Evolutionary conservation across 371 early-diverging fungal species (phyloP).

Genomic region (Batkoa obscura): DNA sequence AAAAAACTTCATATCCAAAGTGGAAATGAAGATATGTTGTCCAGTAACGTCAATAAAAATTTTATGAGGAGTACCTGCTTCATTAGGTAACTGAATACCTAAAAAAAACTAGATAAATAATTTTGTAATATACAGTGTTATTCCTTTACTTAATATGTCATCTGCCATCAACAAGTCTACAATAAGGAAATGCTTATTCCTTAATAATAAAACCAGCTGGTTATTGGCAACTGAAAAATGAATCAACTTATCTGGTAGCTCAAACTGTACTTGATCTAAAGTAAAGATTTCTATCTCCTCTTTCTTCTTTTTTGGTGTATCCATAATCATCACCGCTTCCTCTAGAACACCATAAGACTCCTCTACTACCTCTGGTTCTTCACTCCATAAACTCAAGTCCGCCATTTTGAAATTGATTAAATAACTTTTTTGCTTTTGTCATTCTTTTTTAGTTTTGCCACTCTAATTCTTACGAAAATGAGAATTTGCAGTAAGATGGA

Average conservation of each 20-base stretch:
- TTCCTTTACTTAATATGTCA: conserved; percentile 32
- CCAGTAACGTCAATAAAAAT: conserved; percentile 75
- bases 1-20: conserved; percentile 69
- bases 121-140: not conserved
- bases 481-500: too few relatives aligned
- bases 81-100: not conserved
- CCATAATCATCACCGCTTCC: too few relatives aligned
- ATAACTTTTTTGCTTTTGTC: too few relatives aligned
- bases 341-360: too few relatives aligned
- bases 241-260: conserved; percentile 41
- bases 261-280: conserved; percentile 63
- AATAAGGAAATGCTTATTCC: conserved; percentile 36
- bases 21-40: conserved; percentile 64
- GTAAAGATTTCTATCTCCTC: conserved; percentile 28
- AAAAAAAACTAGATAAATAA: not conserved
- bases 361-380: too few relatives aligned
- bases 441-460: too few relatives aligned
- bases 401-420: too few relatives aligned
- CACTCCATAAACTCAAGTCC: too few relatives aligned
- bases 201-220: conserved; percentile 47
- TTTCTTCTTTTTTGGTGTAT: too few relatives aligned
- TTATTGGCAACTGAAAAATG: conserved; percentile 62
- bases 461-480: too few relatives aligned
- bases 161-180: conserved; percentile 57
- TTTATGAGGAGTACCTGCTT: conserved; percentile 23